Base-by-base conservation (phyloP, 108 stramenopile genomes). In the Cyclotella atomus region DNA sequence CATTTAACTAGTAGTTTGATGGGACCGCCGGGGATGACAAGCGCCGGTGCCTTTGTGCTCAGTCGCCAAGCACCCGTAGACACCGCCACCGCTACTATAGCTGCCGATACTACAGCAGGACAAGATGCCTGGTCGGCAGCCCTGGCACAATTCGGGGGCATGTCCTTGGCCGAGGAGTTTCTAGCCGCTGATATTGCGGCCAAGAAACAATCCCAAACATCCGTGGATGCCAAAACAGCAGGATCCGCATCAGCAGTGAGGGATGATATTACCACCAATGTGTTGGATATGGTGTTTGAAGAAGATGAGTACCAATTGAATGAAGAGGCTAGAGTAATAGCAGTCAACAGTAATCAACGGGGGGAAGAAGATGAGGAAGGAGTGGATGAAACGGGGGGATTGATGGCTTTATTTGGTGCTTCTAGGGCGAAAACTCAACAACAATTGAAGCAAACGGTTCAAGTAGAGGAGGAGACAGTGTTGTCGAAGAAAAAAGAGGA, bases 61-160 rank as follows among this genome's bases (percentile, higher is more conserved):
- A 47, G 60, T 21, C 72, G 66, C 55, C 65, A 35, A 49, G 29
- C 20, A 23, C 41, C 25, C 15, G 45, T 15, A 4, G 23, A 34
- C 35, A 8, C 45, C 17, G 20, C 80, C 4, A 27, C 61, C 14
- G 28, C 79, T 0, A 49, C 74, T 2, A 45, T 19, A 28, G 20
- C 34, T 15, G 14, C 25, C 0, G 68, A 14, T 25, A 16, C 72
- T 14, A 35, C n/a, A 43, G 24, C 36, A 35, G 30, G 53, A 20
- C 78, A 64, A 28, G 93, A 91, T 76, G 93, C 90, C 12, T 94
- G 90, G 89, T 86, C 87, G 63, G 64, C 76, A 16, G 88, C 93
- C 3, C 65, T 94, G 9, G 59, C 88, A 49, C 86, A 91, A 60
- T 91, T 91, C 68, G 86, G 88, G 30, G 83, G 86, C 0, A 59